These are phyloP conservation scores for Suhomyces emberorum DNA, from an alignment of 805 yeast species.

Conservation along the genomic window DNA sequence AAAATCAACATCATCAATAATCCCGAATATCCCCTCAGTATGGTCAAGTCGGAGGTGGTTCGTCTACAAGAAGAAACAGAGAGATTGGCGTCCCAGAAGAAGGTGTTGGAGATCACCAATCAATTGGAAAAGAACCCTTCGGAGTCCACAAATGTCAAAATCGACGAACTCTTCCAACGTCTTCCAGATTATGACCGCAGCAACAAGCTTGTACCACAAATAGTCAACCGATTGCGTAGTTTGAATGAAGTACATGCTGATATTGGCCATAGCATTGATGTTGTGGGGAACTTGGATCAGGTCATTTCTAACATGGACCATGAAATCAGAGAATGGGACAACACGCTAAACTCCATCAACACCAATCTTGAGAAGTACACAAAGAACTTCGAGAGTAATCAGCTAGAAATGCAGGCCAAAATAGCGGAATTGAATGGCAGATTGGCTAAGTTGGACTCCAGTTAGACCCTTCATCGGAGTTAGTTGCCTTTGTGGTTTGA, in stretches of 20 bases:
- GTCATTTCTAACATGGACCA: conserved; percentile 20
- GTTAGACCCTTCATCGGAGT: too few species aligned
- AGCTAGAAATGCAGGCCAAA: conserved; percentile 15
- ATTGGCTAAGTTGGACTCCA: conserved; percentile 2
- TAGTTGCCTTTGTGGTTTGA: too few species aligned
- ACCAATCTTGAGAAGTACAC: conserved; percentile 22
- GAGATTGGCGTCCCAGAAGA: conserved; percentile 14
- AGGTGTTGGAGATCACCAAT: conserved; percentile 8
- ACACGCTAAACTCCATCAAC: conserved; percentile 19
- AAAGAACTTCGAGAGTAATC: conserved; percentile 21
- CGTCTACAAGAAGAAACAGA: conserved; percentile 26
- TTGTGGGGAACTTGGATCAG: conserved; percentile 25
- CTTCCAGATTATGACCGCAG: conserved; percentile 25
- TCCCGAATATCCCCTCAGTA: conserved; percentile 29
- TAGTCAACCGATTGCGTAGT: conserved; percentile 27
- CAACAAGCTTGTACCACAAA: conserved; percentile 20
- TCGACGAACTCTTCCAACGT: conserved; percentile 23
- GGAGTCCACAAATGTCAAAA: conserved; percentile 13
- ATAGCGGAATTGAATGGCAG: conserved; percentile 14
- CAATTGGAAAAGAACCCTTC: neutral
- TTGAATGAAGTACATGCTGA: conserved; percentile 33
- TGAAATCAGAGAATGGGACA: conserved; percentile 32
- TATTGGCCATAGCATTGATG: conserved; percentile 24
- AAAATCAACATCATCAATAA: conserved; percentile 32
- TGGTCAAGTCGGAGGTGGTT: conserved; percentile 22